Base-by-base conservation (phyloP, 805 yeast genomes). In the Metschnikowia vanudenii region DNA sequence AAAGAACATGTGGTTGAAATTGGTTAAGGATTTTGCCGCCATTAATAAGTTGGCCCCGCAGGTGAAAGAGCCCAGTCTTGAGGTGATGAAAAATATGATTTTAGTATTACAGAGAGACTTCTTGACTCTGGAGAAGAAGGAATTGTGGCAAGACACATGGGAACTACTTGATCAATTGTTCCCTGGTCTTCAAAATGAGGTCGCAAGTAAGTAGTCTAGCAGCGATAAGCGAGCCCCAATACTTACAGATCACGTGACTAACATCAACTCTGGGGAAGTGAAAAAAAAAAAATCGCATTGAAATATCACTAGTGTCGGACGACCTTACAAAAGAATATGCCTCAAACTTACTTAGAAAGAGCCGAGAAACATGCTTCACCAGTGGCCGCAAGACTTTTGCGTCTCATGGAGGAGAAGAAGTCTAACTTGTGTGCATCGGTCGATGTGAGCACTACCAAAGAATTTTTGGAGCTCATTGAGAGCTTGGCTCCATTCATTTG, bases 371-470 rank as follows among this genome's bases (percentile, higher is more conserved):
- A 90, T 60, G 68, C 81, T 0, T 85, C 96, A 14, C 85, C 91
- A 2, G 84, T 94, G 22, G 98, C 96, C 1, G 68, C 79, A 43
- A 79, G 87, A 51, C 77, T 94, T 22, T 73, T 94, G 49, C 66
- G 67, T 14, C 75, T 91, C 31, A 89, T 92, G 86, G 88, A 83
- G 42, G 63, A 68, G 37, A 94, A 94, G 67, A 74, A 89, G 65
- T 79, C 96, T 42, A 94, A 92, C 59, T 75, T 94, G 47, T 94
- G 98, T 74, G 97, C 97, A 10, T 90, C 97, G 9, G 80, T 92
- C 12, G 99, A 94, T 64, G 95, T 94, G 19, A 79, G 81, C 49
- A 82, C 87, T 30, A 90, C 97, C 4, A 62, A 63, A 5, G 97
- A 94, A 61, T 76, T 94, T 41, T 73, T 94, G 39, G 59, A 61